Evolutionary conservation across 352 stramenopile genomes (phyloP).

Genomic region (Phytophthora kernoviae): DNA sequence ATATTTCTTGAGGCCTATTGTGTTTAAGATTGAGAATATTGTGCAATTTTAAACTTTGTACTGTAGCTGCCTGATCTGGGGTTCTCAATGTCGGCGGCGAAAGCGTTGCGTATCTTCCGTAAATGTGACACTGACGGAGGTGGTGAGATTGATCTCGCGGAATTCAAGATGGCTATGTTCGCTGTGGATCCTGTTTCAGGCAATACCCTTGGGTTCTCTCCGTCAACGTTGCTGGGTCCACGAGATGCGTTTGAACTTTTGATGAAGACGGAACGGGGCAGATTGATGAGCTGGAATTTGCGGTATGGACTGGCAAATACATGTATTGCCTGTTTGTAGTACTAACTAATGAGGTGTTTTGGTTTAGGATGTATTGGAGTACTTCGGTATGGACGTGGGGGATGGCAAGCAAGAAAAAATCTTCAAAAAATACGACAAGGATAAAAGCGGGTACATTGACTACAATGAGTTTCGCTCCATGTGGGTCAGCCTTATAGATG

Average conservation of each 20-base stretch:
- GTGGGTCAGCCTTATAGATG: constrained; percentile 85
- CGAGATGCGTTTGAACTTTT: constrained; percentile 93
- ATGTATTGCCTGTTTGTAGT: neutral
- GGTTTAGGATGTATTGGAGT: constrained; percentile 91
- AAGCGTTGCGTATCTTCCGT: constrained; percentile 91
- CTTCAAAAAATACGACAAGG: constrained; percentile 93
- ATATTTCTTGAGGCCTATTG: neutral
- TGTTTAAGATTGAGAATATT: constrained; percentile 16
- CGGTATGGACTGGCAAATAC: constrained; percentile 47
- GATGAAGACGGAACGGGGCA: constrained; percentile 88
- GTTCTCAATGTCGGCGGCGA: constrained; percentile 88
- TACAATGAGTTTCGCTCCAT: constrained; percentile 95
- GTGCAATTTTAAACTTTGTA: constrained; percentile 36
- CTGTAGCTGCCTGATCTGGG: constrained; percentile 84
- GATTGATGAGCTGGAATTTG: constrained; percentile 95
- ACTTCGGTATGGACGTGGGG: constrained; percentile 88
- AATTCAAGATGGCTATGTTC: constrained; percentile 95
- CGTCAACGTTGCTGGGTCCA: constrained; percentile 81
- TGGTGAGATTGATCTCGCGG: constrained; percentile 92
- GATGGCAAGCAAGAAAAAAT: constrained; percentile 92
- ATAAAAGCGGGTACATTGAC: constrained; percentile 92
- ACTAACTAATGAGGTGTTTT: constrained; percentile 3
- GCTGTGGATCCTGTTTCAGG: constrained; percentile 87
- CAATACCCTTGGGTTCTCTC: constrained; percentile 82
- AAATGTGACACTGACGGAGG: constrained; percentile 90